These are phyloP conservation scores for Candida loeiensis DNA, from an alignment of 805 yeast genomes.

Conservation along the genomic window DNA sequence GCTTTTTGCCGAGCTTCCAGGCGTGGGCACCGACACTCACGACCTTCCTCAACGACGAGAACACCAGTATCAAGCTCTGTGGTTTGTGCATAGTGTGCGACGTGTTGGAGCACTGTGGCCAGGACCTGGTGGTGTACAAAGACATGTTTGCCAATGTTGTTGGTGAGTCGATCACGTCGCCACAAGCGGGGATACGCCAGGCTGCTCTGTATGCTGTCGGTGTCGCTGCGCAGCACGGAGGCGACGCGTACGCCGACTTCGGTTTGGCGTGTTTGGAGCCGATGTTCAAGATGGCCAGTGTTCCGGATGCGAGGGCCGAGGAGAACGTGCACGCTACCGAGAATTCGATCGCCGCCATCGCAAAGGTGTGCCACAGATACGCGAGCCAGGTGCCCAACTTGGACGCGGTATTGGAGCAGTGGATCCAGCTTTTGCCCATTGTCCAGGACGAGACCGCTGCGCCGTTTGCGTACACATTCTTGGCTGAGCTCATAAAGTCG, in stretches of 20 bases:
- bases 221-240: slow-evolving; percentile 79
- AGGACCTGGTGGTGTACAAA: slow-evolving; percentile 58
- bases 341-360: slow-evolving; percentile 75
- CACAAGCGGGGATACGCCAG: slow-evolving; percentile 76
- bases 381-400: slow-evolving; percentile 59
- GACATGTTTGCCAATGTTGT: slow-evolving; percentile 62
- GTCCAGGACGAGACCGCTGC: slow-evolving; percentile 87
- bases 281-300: slow-evolving; percentile 64
- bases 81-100: slow-evolving; percentile 81
- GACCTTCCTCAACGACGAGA: slow-evolving; percentile 59
- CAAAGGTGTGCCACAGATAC: slow-evolving; percentile 70
- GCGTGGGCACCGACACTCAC: slow-evolving; percentile 59
- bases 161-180: slow-evolving; percentile 61
- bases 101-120: slow-evolving; percentile 74
- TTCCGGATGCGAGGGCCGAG: slow-evolving; percentile 81
- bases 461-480: slow-evolving; percentile 71
- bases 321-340: slow-evolving; percentile 87
- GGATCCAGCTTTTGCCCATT: slow-evolving; percentile 83
- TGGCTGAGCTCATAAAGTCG: slow-evolving; percentile 43
- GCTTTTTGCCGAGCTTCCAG: slow-evolving; percentile 65
- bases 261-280: slow-evolving; percentile 70
- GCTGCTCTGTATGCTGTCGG: slow-evolving; percentile 85
- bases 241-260: slow-evolving; percentile 54
- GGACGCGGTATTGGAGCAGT: slow-evolving; percentile 60
- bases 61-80: slow-evolving; percentile 65